Evolutionary conservation across 2,329 filamentous ascomycete species (phyloP).

Genomic region (Pseudogymnoascus sp.): DNA sequence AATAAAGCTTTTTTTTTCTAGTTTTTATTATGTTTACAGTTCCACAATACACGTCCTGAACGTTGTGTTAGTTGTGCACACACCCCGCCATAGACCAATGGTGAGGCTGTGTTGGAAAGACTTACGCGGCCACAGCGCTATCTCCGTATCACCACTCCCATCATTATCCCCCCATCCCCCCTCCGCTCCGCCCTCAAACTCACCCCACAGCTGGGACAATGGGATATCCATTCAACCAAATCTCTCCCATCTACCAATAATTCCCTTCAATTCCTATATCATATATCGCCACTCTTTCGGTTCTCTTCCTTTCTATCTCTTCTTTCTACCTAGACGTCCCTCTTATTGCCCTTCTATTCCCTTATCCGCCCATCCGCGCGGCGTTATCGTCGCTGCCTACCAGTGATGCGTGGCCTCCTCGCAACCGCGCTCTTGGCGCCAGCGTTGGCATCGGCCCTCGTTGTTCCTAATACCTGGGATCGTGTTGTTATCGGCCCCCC

Average conservation of each 20-base stretch:
- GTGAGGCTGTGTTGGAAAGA: constrained; percentile 1
- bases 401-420: background rate
- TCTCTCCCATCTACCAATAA: background rate
- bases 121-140: background rate
- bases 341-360: background rate
- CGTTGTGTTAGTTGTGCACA: background rate
- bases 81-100: background rate
- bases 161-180: background rate
- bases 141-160: background rate
- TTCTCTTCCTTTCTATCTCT: background rate
- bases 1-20: background rate
- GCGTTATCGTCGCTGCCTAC: background rate
- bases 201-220: background rate
- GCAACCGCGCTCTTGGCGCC: constrained; percentile 4
- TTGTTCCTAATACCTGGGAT: constrained; percentile 4
- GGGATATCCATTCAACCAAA: background rate
- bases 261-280: background rate
- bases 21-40: background rate
- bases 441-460: constrained; percentile 6
- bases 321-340: background rate
- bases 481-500: background rate
- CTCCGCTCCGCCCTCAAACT: background rate
- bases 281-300: constrained; percentile 1
- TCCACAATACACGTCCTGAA: background rate
- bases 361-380: background rate